Base-by-base conservation (phyloP, 305 asterid species). In the Caryopteris hybrid region DNA sequence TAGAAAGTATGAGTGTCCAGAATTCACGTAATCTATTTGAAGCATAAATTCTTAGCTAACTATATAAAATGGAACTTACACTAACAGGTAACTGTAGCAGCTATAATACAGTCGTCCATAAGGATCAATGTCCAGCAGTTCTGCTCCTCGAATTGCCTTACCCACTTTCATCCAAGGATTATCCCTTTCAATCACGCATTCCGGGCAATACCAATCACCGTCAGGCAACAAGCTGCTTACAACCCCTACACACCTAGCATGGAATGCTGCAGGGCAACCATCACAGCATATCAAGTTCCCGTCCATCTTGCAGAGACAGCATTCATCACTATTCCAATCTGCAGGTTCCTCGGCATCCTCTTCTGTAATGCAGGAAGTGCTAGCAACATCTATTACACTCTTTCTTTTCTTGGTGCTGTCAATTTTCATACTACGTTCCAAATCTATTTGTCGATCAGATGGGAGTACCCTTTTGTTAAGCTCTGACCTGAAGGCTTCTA, bases 201-300 rank as follows among this genome's bases (percentile, higher is more conserved):
- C 98, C 59, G 97, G 98, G 84, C 98, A 93, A 81, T 74, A 90
- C 98, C 98, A 93, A 74, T 90, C 94, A 58, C 98, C 98, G 82
- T 88, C 96, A 16, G 98, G 98, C 88, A 93, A 84, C 74, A 73
- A 80, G 81, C 80, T 83, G 78, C 85, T 85, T 73, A 80, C 82
- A 64, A 93, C 89, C 61, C 97, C 98, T 18, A 90, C 97, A 55
- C 98, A 93, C 75, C 91, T 84, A 25, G 97, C 76, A 81, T 93
- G 98, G 69, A 81, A 93, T 62, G 98, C 98, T 17, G 96, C 92
- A 68, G 98, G 98, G 79, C 98, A 93, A 63, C 98, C 97, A 63
- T 93, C 98, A 68, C 98, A 93, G 81, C 98, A 93, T 83, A 93
- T 88, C 68, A 93, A 84, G 81, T 61, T 85, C 48, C 98, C 98